Evolutionary conservation across 2,329 filamentous ascomycete species (phyloP), one percentile per base, ranked within the genome.

Genomic region (Aureobasidium sp.): DNA sequence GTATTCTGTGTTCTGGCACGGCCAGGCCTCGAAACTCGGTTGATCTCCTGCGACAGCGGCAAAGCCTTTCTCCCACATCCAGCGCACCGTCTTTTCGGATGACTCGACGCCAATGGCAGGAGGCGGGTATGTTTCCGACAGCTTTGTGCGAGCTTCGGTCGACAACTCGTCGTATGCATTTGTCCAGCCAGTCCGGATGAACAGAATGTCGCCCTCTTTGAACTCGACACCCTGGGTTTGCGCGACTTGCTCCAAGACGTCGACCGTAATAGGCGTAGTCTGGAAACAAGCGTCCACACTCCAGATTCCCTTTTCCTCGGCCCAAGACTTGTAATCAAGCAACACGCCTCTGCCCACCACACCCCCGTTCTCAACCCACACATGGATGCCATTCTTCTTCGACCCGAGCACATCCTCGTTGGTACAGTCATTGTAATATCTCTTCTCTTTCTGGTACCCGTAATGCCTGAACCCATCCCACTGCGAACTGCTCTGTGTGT

Each of bases 1-100:
- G n/a, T 62, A 62, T 70, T 71, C 67, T 72, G 73, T 41, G 69
- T 71, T 42, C 71, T 65, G 66, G 31, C 42, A 47, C 8, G 86
- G 85, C 72, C 84, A 83, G 0, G 81, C 80, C 74, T 90, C 87
- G 64, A 89, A 88, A 0, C 81, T 77, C n/a, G 81, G 82, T 17
- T 79, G 75, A 68, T 90, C 87, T 0, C 84, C 84, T 0, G 81
- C 84, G 1, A 87, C 85, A 0, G 82, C 84, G 0, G 86, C 79
- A 67, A 90, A 89, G 6, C 61, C 37, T 51, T 72, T 73, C 17
- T 67, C 63, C 74, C 74, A 76, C 45, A 76, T 65, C 64, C 73
- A 76, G 62, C 73, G 66, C 68, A 82, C 70, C 68, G 79, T 72
- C 4, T 74, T 74, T 12, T 53, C 58, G 1, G 47, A 61, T 3